Evolutionary conservation across 2,329 filamentous ascomycete species (phyloP).

Genomic region (Albifimbria verrucaria): DNA sequence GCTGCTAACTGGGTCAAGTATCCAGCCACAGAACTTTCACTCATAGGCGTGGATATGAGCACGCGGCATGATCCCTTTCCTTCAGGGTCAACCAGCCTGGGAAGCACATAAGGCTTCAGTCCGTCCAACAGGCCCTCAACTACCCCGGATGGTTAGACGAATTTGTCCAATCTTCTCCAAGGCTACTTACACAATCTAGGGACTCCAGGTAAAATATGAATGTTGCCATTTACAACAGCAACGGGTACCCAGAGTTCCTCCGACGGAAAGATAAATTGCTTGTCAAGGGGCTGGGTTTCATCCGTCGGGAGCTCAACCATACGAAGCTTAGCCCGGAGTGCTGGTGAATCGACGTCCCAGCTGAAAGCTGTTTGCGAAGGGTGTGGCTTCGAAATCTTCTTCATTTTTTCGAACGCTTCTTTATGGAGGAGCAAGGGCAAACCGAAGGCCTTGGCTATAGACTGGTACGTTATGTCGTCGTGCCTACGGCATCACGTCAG

Average conservation of each 20-base stretch:
- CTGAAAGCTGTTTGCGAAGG: slow-evolving; percentile 71
- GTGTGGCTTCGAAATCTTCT: slow-evolving; percentile 69
- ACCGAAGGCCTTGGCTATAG: slow-evolving; percentile 85
- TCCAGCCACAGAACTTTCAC: slow-evolving; percentile 80
- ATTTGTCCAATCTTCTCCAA: not conserved
- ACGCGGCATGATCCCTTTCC: slow-evolving; percentile 77
- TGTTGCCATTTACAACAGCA: slow-evolving; percentile 82
- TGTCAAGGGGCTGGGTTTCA: slow-evolving; percentile 56
- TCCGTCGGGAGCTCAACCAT: slow-evolving; percentile 90
- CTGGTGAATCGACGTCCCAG: slow-evolving; percentile 80
- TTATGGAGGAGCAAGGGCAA: slow-evolving; percentile 75
- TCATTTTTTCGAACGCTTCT: slow-evolving; percentile 78
- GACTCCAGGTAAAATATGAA: slow-evolving; percentile 90
- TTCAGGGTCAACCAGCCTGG: slow-evolving; percentile 73
- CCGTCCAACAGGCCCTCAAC: slow-evolving; percentile 75
- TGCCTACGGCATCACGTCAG: slow-evolving; percentile 54
- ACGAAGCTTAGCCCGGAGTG: slow-evolving; percentile 75
- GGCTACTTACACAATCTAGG: slow-evolving; percentile 65
- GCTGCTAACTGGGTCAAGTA: slow-evolving; percentile 79
- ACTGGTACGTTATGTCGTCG: slow-evolving; percentile 96
- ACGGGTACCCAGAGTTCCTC: slow-evolving; percentile 91
- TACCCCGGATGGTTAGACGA: slow-evolving; percentile 20
- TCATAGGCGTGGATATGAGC: slow-evolving; percentile 80
- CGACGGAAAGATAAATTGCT: slow-evolving; percentile 75
- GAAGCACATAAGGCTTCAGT: slow-evolving; percentile 66